Evolutionary conservation across 306 rosid genomes (phyloP).

Genomic region (Datisca glomerata): DNA sequence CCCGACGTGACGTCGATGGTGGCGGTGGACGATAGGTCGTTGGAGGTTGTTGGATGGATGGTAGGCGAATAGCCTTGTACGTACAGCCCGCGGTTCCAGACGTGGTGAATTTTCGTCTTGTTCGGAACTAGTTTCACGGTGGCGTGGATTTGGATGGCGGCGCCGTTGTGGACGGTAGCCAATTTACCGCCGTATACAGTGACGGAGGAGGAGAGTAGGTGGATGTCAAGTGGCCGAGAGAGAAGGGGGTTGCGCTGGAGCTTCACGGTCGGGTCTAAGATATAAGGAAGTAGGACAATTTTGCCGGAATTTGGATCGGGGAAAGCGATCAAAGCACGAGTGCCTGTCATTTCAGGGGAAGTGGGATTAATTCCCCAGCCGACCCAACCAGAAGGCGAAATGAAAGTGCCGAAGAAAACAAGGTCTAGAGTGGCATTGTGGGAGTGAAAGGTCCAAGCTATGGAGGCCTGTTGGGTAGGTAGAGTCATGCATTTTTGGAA

Average conservation of each 20-base stretch:
- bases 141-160: constrained; percentile 59
- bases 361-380: constrained; percentile 86
- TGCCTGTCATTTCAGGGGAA: constrained; percentile 70
- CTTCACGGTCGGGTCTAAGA: constrained; percentile 68
- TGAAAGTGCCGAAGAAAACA: constrained; percentile 76
- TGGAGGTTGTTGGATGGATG: constrained; percentile 70
- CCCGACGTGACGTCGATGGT: constrained; percentile 69
- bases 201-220: constrained; percentile 57
- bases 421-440: constrained; percentile 64
- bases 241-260: constrained; percentile 69
- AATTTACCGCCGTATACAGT: constrained; percentile 58
- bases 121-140: constrained; percentile 46
- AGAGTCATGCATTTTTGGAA: constrained; percentile 75
- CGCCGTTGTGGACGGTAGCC: constrained; percentile 72
- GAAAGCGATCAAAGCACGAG: constrained; percentile 69
- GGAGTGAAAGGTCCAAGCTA: constrained; percentile 89
- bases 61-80: constrained; percentile 98
- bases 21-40: constrained; percentile 58
- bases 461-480: constrained; percentile 84
- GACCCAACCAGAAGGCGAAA: constrained; percentile 97
- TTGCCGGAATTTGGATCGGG: constrained; percentile 78
- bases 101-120: constrained; percentile 53
- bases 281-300: constrained; percentile 58
- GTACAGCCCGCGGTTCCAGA: constrained; percentile 92
- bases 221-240: constrained; percentile 70